Percentiles rank a stretch among this genome's conserved stretches.
Evolutionary conservation across 768 basidiomycete species (phyloP).

Genomic region (Podaxis sp.): DNA sequence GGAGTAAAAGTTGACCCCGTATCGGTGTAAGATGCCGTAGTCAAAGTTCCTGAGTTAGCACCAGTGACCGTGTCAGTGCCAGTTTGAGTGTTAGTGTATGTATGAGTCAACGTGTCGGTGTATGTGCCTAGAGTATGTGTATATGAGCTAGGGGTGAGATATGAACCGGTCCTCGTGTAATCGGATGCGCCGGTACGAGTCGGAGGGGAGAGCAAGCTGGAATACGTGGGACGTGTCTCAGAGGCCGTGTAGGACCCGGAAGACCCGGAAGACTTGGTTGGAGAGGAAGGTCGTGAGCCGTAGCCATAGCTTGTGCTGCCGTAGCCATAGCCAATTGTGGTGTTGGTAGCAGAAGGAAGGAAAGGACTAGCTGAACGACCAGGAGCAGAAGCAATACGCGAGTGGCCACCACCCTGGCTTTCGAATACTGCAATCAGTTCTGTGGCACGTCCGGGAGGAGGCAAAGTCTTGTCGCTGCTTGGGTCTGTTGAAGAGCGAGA

Average conservation of each 20-base stretch:
- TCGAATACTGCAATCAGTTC: constrained; percentile 78
- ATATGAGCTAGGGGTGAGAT: constrained; percentile 11
- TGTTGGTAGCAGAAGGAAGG: constrained; percentile 27
- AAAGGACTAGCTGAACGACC: constrained; percentile 39
- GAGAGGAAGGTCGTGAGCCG: constrained; percentile 46
- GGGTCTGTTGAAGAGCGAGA: constrained; percentile 62
- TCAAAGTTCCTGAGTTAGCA: constrained; percentile 27
- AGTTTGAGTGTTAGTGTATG: constrained; percentile 36
- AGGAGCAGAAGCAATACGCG: constrained; percentile 55
- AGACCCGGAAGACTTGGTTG: constrained; percentile 42
- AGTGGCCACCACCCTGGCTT: constrained; percentile 45
- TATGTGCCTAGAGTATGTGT: constrained; percentile 25
- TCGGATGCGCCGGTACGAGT: constrained; percentile 17
- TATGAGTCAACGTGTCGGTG: constrained; percentile 31
- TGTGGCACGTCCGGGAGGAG: constrained; percentile 59
- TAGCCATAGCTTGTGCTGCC: constrained; percentile 34
- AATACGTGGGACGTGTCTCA: constrained; percentile 21
- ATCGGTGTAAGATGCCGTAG: constrained; percentile 33
- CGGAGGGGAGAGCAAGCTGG: constrained; percentile 20
- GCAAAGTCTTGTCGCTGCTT: constrained; percentile 40
- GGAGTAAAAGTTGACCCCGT: constrained; percentile 44
- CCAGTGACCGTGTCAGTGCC: constrained; percentile 42
- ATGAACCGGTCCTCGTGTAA: constrained; percentile 21
- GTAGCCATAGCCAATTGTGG: constrained; percentile 31
- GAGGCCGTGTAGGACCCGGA: constrained; percentile 19